A percentile compares a stretch with the other conserved stretches of the same genome.
Evolutionary conservation across 148 eudicot genomes (phyloP).

Genomic region (Silene conica): DNA sequence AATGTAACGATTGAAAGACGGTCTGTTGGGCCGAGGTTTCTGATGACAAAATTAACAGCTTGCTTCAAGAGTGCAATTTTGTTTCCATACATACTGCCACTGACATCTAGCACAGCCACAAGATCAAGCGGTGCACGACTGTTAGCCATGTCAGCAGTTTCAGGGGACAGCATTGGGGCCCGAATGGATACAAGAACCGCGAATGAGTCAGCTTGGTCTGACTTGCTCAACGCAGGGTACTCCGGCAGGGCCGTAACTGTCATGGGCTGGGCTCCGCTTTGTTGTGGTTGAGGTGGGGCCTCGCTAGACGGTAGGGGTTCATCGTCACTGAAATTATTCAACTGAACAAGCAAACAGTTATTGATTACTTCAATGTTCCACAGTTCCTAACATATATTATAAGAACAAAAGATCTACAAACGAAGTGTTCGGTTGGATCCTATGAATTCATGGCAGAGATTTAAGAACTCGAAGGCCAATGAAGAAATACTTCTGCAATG

Average conservation of each 20-base stretch:
- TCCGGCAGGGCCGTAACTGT: constrained; percentile 27
- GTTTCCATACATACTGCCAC: constrained; percentile 39
- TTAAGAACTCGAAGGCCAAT: too few species aligned
- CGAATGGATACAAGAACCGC: constrained; percentile 24
- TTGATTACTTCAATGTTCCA: too few species aligned
- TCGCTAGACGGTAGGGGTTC: constrained; percentile 16
- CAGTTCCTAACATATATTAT: too few species aligned
- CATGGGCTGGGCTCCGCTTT: neutral
- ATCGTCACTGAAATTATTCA: neutral
- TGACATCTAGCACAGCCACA: constrained; percentile 42
- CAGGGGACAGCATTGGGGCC: constrained; percentile 24
- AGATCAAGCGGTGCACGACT: constrained; percentile 38
- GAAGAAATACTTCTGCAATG: too few species aligned
- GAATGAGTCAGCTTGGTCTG: constrained; percentile 17
- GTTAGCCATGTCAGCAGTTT: constrained; percentile 10
- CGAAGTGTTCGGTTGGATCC: too few species aligned
- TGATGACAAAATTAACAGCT: constrained; percentile 33
- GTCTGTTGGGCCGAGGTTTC: constrained; percentile 37
- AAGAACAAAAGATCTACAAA: too few species aligned
- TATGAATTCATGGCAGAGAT: too few species aligned
- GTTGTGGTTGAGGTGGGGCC: neutral
- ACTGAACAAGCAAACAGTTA: too few species aligned
- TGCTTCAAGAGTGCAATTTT: constrained; percentile 33
- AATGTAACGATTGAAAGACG: constrained; percentile 33
- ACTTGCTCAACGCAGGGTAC: constrained; percentile 23